phyloP scores from a whole-genome alignment of 2,329 filamentous ascomycete species.

The Didymella arachidicola region DNA sequence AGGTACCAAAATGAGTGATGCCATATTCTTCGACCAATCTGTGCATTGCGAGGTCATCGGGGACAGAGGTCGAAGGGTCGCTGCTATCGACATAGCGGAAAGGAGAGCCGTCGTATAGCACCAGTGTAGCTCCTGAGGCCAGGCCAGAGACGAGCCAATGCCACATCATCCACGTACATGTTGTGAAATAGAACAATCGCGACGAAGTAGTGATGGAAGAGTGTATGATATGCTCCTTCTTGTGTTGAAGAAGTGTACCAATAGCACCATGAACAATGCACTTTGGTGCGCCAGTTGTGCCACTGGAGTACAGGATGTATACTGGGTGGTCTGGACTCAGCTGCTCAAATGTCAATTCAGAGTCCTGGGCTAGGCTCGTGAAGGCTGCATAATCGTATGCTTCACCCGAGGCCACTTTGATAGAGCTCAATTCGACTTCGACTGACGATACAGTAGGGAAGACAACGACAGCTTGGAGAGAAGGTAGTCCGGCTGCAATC shows the following conservation, averaged over 20 bases:
- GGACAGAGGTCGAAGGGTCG: slow-evolving; percentile 59
- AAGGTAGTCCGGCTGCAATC: slow-evolving; percentile 72
- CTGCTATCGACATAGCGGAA: slow-evolving; percentile 63
- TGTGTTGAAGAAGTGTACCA: slow-evolving; percentile 92
- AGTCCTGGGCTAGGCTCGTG: slow-evolving; percentile 50
- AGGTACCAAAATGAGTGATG: slow-evolving; percentile 95
- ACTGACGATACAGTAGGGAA: slow-evolving; percentile 69
- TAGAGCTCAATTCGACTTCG: slow-evolving; percentile 50
- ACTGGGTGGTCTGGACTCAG: slow-evolving; percentile 86
- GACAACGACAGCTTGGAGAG: slow-evolving; percentile 74
- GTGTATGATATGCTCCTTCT: slow-evolving; percentile 93
- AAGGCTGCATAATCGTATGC: slow-evolving; percentile 50
- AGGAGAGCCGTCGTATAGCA: slow-evolving; percentile 92
- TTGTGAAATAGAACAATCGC: slow-evolving; percentile 90
- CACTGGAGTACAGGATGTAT: slow-evolving; percentile 92
- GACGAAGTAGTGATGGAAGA: slow-evolving; percentile 77
- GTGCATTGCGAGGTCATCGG: slow-evolving; percentile 82
- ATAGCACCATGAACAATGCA: slow-evolving; percentile 92
- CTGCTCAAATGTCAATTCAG: slow-evolving; percentile 69
- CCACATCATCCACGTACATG: slow-evolving; percentile 99
- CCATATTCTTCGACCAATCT: slow-evolving; percentile 78
- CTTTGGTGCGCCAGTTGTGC: slow-evolving; percentile 87
- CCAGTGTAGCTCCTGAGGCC: slow-evolving; percentile 79
- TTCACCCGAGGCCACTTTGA: slow-evolving; percentile 48
- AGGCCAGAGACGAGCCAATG: slow-evolving; percentile 93